Evolutionary conservation across 129 eudicot species (phyloP), one percentile per base, ranked within the genome.

Genomic region (Helianthus tuberosus): DNA sequence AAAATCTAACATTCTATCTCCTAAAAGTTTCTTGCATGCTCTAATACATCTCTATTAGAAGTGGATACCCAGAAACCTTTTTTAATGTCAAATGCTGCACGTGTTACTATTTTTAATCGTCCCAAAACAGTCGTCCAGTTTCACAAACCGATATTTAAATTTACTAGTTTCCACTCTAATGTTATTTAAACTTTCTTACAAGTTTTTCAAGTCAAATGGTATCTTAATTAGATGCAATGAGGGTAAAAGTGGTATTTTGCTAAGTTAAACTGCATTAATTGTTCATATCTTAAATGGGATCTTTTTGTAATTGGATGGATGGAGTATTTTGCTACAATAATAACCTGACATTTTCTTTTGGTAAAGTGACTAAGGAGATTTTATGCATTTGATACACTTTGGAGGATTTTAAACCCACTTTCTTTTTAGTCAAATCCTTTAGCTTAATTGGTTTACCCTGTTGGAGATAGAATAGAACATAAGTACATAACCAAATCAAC

Each of bases 321-420:
- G 35, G 12, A 27, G 9, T 27, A 10, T 5, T 27, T 25, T 27
- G 39, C 44, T 61, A 12, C 17, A 13, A 13, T 32, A 61, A 61
- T 12, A 11, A 5, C 44, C 13, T 32, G 44, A 14, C 11, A 0
- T 29, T 61, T 61, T 23, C 12, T 55, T 59, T 59, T 27, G 17
- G 16, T 10, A 11, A 59, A 27, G 65, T n/a, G 2, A 59, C 14
- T 8, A 20, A 20, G 65, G 15, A 25, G 41, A n/a, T 59, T 61
- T 61, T 13, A 12, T 62, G n/a, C 64, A n/a, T 59, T 61, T 61
- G 6, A 12, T 62, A 36, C 64, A 58, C 14, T 58, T 35, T 62
- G 46, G 46, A 32, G 14, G 46, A 32, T 62, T 14, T 32, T 62
- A 10, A 14, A 35, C 46, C 46, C 20, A 5, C 25, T 35, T 35